Evolutionary conservation across 2,329 filamentous ascomycete genomes (phyloP), one percentile per base, ranked within the genome.

Genomic region (Claviceps humidiphila): DNA sequence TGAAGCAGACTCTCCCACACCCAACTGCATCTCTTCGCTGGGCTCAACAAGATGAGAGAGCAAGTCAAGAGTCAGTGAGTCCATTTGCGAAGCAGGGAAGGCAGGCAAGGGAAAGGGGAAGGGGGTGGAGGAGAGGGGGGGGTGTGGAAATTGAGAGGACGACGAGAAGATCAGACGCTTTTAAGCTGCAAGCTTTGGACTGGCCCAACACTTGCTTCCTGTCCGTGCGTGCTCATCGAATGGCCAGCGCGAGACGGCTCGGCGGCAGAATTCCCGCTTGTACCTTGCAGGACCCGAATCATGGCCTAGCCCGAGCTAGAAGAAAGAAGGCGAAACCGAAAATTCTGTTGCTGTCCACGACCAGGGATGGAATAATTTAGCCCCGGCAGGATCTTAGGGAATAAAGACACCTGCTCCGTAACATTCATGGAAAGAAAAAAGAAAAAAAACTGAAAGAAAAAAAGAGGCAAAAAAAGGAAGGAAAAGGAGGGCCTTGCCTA

Each of bases 291-390:
- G 26, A 43, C 40, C 40, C 38, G 38, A 24, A 44, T 37, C 51
- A 26, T 22, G 22, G 51, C 43, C 49, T 39, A 45, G 17, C 16
- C 22, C 47, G 47, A 43, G 41, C 52, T 45, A 52, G 37, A 47
- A 52, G 42, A 49, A 54, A 49, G 37, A 51, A 49, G 30, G 38
- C 43, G 13, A 52, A 44, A 45, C 49, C 53, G 41, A 42, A 46
- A 51, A 44, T 40, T 48, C 41, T 51, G 38, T 40, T 49, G n/a
- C 51, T 41, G 34, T 16, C 43, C 50, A 46, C 38, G 51, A 45
- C 54, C 54, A 51, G 51, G 38, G 49, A 45, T 49, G 47, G 52
- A 54, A 51, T 54, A 51, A 54, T 54, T 57, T 45, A 38, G 47
- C 46, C 52, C 22, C 30, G 13, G 44, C 51, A 47, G 53, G 41